phyloP scores from a whole-genome alignment of 768 basidiomycete genomes.

The Dendrothele bispora region DNA sequence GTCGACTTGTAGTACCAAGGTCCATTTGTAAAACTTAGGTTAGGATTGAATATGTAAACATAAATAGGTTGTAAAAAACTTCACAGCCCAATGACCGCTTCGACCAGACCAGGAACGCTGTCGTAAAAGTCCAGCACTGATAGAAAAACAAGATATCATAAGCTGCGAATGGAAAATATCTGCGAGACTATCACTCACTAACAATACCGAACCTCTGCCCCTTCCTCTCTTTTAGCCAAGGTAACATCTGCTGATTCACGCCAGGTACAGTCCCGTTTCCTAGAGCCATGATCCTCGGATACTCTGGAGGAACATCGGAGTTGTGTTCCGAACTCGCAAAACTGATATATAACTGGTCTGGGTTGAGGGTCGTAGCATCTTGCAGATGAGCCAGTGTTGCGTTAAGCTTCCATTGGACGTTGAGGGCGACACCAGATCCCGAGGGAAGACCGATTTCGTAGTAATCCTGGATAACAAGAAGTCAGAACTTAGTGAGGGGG shows the following conservation, averaged over 20 bases:
- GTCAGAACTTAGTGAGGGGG: not conserved
- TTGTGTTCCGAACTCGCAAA: constrained; percentile 47
- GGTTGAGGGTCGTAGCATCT: constrained; percentile 36
- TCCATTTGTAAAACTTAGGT: too few relatives aligned
- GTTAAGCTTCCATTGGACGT: constrained; percentile 44
- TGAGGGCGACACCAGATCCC: constrained; percentile 33
- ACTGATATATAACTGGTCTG: constrained; percentile 46
- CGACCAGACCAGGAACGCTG: constrained; percentile 43
- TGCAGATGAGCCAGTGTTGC: constrained; percentile 39
- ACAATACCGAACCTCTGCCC: constrained; percentile 47
- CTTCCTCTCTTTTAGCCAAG: constrained; percentile 40
- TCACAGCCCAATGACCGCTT: constrained; percentile 42
- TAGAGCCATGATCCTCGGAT: constrained; percentile 40
- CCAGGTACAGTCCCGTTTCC: constrained; percentile 39
- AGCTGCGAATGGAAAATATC: not conserved
- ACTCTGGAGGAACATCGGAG: constrained; percentile 31
- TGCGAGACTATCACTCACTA: constrained; percentile 43
- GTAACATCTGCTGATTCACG: constrained; percentile 44
- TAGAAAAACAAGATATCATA: not conserved
- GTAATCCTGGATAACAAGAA: constrained; percentile 32
- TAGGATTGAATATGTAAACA: too few relatives aligned
- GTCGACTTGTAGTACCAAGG: too few relatives aligned
- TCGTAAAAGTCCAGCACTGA: constrained; percentile 52
- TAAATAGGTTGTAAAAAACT: too few relatives aligned
- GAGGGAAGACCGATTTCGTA: constrained; percentile 30